phyloP scores from a whole-genome alignment of 169 alveolate genomes.

The Eimeria sp. region DNA sequence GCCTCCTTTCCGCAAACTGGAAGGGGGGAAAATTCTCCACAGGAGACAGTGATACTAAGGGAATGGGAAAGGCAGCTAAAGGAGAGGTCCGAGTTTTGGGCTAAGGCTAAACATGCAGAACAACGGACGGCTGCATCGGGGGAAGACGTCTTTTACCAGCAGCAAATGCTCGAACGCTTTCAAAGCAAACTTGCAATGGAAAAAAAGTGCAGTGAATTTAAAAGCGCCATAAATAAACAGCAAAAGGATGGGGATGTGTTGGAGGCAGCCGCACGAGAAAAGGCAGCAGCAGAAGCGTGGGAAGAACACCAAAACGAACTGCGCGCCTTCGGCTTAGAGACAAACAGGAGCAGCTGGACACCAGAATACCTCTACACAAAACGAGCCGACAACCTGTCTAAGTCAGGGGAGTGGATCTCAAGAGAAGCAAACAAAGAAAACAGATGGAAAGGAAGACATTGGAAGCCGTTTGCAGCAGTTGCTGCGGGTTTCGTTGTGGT shows the following conservation, averaged over 20 bases:
- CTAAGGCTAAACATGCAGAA: not conserved
- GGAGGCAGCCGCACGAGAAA: not conserved
- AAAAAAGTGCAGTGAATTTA: not conserved
- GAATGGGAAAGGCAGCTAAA: not conserved
- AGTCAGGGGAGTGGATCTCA: not conserved
- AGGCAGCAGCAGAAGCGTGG: slow-evolving; percentile 17
- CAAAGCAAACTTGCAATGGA: not conserved
- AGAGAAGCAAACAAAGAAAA: not conserved
- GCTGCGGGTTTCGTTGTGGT: not conserved
- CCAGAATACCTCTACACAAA: not conserved
- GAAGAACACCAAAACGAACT: not conserved
- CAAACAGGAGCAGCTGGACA: not conserved
- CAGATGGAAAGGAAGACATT: not conserved
- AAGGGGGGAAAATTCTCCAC: not conserved
- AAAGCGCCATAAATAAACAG: not conserved
- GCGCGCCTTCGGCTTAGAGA: not conserved
- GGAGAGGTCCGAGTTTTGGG: not conserved
- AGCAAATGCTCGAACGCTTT: not conserved
- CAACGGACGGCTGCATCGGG: not conserved
- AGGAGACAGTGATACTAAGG: not conserved
- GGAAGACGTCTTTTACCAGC: not conserved
- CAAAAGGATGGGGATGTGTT: not conserved
- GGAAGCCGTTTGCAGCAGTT: not conserved
- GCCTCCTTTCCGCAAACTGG: not conserved
- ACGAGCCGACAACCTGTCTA: not conserved